These are phyloP conservation scores for Boletus subcaerulescens DNA, from an alignment of 768 basidiomycete species.

Conservation along the genomic window DNA sequence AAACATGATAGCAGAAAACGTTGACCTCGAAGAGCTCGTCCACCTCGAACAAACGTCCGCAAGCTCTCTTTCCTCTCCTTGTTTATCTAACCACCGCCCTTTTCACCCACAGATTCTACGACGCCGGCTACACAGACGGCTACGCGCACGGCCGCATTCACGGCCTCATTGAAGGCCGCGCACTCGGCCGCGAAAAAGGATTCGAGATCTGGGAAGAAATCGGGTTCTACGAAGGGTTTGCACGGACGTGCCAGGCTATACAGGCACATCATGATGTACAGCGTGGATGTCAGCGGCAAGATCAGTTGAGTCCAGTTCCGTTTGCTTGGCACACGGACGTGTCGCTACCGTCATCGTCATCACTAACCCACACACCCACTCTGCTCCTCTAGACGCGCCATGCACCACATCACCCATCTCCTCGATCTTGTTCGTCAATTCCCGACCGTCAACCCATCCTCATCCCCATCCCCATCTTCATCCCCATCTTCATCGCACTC, in stretches of 20 bases:
- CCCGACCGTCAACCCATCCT: slow-evolving; percentile 71
- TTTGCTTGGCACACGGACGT: too few relatives aligned
- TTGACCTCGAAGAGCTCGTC: slow-evolving; percentile 60
- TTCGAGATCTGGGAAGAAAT: slow-evolving; percentile 98
- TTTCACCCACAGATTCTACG: slow-evolving; percentile 61
- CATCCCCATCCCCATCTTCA: background rate
- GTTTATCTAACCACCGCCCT: background rate
- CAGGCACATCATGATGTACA: slow-evolving; percentile 23
- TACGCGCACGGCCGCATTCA: slow-evolving; percentile 84
- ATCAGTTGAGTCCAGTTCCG: slow-evolving; percentile 11
- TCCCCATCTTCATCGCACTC: too few relatives aligned
- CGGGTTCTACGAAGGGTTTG: slow-evolving; percentile 89
- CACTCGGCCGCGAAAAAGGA: slow-evolving; percentile 84
- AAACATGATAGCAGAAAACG: slow-evolving; percentile 16
- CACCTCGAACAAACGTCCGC: slow-evolving; percentile 62
- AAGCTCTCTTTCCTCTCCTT: background rate
- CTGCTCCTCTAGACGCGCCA: slow-evolving; percentile 43
- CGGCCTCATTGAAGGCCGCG: slow-evolving; percentile 87
- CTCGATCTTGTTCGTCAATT: slow-evolving; percentile 72
- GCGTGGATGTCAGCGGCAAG: slow-evolving; percentile 15
- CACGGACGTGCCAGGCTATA: slow-evolving; percentile 63
- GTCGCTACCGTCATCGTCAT: too few relatives aligned
- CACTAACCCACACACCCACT: background rate
- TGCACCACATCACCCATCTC: slow-evolving; percentile 65
- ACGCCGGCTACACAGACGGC: slow-evolving; percentile 73